Conservation (phyloP, 2,329 filamentous ascomycete species). For the Botrytis tulipae region DNA sequence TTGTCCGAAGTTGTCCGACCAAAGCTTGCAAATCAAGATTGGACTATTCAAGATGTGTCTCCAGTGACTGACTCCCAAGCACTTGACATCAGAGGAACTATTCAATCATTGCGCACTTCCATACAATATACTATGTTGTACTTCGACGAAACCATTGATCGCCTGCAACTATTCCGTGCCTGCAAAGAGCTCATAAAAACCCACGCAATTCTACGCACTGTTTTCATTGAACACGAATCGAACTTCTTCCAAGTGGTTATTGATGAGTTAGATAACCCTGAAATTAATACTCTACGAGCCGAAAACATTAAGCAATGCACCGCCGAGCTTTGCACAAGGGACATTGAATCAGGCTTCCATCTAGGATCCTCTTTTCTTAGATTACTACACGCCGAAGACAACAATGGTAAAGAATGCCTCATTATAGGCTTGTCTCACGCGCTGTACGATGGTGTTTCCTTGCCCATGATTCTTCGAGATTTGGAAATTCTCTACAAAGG, state of each 20-base stretch:
- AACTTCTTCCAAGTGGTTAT: slow-evolving; percentile 41
- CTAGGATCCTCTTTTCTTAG: slow-evolving; percentile 43
- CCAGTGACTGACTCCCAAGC: slow-evolving; percentile 43
- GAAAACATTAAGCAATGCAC: slow-evolving; percentile 38
- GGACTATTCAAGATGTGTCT: slow-evolving; percentile 42
- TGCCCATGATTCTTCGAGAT: slow-evolving; percentile 38
- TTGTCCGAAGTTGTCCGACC: slow-evolving; percentile 40
- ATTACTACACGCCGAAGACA: slow-evolving; percentile 31
- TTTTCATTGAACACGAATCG: slow-evolving; percentile 41
- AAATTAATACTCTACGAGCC: slow-evolving; percentile 32
- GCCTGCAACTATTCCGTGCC: slow-evolving; percentile 31
- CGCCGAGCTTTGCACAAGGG: slow-evolving; percentile 36
- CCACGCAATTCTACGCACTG: slow-evolving; percentile 43
- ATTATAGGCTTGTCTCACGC: slow-evolving; percentile 52
- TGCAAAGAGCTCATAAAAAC: slow-evolving; percentile 36
- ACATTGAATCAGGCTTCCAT: slow-evolving; percentile 41
- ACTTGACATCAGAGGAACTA: slow-evolving; percentile 43
- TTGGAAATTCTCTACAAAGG: slow-evolving; percentile 39
- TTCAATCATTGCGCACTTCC: slow-evolving; percentile 37
- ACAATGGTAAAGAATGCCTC: slow-evolving; percentile 38
- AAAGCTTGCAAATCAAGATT: slow-evolving; percentile 40
- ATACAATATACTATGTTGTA: slow-evolving; percentile 42
- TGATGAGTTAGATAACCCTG: slow-evolving; percentile 36
- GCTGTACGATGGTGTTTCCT: slow-evolving; percentile 64
- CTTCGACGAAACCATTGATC: slow-evolving; percentile 37